Conservation (phyloP, 2,329 filamentous ascomycete species). For the Akanthomyces dipterigenus region DNA sequence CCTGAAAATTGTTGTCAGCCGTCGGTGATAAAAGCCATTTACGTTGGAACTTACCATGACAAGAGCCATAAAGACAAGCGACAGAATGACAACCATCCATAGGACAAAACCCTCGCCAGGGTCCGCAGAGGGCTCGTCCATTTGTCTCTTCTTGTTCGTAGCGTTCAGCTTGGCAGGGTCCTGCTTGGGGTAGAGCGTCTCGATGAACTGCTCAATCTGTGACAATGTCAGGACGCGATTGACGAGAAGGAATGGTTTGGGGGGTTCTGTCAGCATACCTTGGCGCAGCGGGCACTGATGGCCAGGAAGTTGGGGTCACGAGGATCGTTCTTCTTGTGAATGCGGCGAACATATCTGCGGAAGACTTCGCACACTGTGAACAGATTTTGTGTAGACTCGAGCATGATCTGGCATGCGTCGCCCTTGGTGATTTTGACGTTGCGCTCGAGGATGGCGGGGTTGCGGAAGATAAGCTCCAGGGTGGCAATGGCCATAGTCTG, state of each 20-base stretch:
- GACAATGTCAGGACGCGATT: conserved; percentile 14
- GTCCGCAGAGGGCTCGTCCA: conserved; percentile 40
- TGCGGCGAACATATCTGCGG: conserved; percentile 67
- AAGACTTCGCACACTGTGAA: conserved; percentile 76
- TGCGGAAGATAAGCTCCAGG: conserved; percentile 84
- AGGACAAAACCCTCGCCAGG: conserved; percentile 60
- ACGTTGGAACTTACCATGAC: conserved; percentile 62
- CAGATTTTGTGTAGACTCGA: conserved; percentile 86
- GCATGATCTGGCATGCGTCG: conserved; percentile 85
- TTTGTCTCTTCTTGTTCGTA: conserved; percentile 30
- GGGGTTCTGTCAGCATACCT: conserved; percentile 45
- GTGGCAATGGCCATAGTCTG: conserved; percentile 97
- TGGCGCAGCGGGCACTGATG: conserved; percentile 85
- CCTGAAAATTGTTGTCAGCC: conserved; percentile 38
- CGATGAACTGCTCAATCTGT: conserved; percentile 91
- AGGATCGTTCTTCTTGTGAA: conserved; percentile 90
- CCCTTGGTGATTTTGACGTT: conserved; percentile 98
- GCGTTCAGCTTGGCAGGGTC: conserved; percentile 54
- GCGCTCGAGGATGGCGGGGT: conserved; percentile 74
- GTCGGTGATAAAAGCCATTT: conserved; percentile 15
- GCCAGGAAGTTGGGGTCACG: conserved; percentile 86
- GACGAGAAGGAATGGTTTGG: background rate
- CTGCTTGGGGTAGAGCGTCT: conserved; percentile 83
- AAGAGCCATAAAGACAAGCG: conserved; percentile 64
- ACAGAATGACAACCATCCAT: conserved; percentile 56